Evolutionary conservation across 331 rosid genomes (phyloP), one percentile per base, ranked within the genome.

Genomic region (Quercus lobata): DNA sequence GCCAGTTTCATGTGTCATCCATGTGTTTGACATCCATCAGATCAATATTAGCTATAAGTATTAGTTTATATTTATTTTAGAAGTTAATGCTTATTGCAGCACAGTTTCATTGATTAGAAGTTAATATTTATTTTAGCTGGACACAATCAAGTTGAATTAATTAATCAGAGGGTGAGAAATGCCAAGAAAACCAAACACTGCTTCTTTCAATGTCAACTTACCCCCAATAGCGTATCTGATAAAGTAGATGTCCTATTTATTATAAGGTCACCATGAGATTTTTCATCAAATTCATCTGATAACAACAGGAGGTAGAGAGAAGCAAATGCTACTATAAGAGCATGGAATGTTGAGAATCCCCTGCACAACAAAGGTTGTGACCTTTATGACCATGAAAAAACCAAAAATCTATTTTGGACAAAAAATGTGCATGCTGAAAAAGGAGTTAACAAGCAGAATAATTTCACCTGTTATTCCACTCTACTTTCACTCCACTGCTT

Each of bases 321-420:
- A 49, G 84, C 76, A 83, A 88, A 69, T 19, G 97, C 90, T 56
- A 86, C 97, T 58, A 91, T 84, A 72, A 92, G 57, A 72, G 98
- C 98, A 83, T 94, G 97, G 79, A 88, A 84, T 69, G 97, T 92
- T 57, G 97, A 94, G 91, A 94, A 85, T 54, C 98, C 98, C 92
- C 98, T 94, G 91, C 75, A 78, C 57, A 61, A 52, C 29, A 78
- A 81, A 81, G 73, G 37, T 3, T 37, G 69, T 49, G 17, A 29
- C 19, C 11, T 63, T 63, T 16, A 63, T 15, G 44, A 8, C 44
- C 16, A 46, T 17, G 30, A 76, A 56, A 46, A 76, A 83, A 69
- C 8, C 60, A 37, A 78, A 78, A 44, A 44, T 29, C 49, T 57
- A 41, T 24, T 44, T 29, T 21, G 25, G 35, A 83, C 7, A 41